Conservation (phyloP, 139 green algal genomes). For the Deuterostichococcus epilithicus region DNA sequence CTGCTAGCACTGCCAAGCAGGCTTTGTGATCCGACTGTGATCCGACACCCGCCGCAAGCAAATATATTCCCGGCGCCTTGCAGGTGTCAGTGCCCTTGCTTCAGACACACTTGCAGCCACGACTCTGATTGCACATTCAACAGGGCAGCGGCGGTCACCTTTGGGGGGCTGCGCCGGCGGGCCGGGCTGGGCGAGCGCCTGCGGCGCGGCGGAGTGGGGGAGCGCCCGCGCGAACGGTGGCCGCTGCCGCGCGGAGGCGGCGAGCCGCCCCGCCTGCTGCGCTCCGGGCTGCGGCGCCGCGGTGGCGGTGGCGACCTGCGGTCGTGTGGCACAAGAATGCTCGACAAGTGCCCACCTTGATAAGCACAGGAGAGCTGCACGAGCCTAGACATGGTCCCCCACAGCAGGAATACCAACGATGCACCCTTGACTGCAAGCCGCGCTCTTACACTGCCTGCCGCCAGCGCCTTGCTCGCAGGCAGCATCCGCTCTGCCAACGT, state of each 20-base stretch:
- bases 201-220: background rate
- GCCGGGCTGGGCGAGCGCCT: background rate
- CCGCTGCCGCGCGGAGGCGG: background rate
- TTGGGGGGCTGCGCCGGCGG: background rate
- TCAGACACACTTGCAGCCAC: too few species aligned
- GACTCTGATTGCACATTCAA: too few species aligned
- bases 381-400: background rate
- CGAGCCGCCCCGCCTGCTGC: background rate
- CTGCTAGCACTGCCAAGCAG: too few species aligned
- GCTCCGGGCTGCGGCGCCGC: background rate
- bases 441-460: background rate
- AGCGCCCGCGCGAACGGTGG: background rate
- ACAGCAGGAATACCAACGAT: background rate
- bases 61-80: too few species aligned
- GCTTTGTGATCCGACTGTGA: too few species aligned
- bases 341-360: background rate
- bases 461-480: background rate
- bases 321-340: background rate
- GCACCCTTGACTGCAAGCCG: background rate
- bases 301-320: background rate
- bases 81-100: too few species aligned
- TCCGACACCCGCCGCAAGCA: too few species aligned
- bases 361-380: background rate
- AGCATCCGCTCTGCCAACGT: too few species aligned
- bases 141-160: background rate